Evolutionary conservation across 1,284 basidiomycete genomes (phyloP).

Genomic region (Sanguinoderma infundibulare): DNA sequence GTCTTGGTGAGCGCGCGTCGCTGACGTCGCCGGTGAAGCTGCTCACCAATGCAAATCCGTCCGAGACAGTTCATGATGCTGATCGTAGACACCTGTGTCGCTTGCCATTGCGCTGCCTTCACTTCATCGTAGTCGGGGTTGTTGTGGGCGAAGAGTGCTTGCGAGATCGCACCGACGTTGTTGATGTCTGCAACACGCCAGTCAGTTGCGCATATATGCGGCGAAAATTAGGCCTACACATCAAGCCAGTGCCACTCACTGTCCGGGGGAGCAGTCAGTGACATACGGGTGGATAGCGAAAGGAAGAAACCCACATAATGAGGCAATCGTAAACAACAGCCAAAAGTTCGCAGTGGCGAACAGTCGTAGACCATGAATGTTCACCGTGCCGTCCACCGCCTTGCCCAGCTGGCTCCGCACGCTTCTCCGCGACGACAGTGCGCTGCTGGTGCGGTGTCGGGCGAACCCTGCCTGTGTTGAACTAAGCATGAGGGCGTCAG

Average conservation of each 20-base stretch:
- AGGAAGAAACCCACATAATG: constrained; percentile 57
- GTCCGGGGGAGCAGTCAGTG: background rate
- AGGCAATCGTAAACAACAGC: constrained; percentile 73
- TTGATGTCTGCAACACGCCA: constrained; percentile 74
- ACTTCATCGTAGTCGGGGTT: constrained; percentile 67
- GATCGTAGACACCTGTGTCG: constrained; percentile 84
- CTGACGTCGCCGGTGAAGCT: background rate
- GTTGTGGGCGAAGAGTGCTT: constrained; percentile 78
- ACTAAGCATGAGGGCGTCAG: constrained; percentile 33
- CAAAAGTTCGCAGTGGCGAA: constrained; percentile 69
- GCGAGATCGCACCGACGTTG: constrained; percentile 92
- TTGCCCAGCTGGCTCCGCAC: constrained; percentile 9
- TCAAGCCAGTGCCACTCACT: constrained; percentile 90
- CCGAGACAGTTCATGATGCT: constrained; percentile 87
- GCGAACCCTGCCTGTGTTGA: constrained; percentile 25
- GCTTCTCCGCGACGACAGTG: constrained; percentile 21
- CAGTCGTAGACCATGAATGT: constrained; percentile 55
- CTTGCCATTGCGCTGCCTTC: constrained; percentile 78
- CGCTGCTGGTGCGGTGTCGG: constrained; percentile 29
- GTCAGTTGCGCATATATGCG: background rate
- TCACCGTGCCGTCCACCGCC: constrained; percentile 30
- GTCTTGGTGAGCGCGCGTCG: background rate
- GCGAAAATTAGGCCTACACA: constrained; percentile 57
- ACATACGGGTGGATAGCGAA: background rate
- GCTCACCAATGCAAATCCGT: constrained; percentile 74